Evolutionary conservation across 306 rosid species (phyloP), one percentile per base, ranked within the genome.

Genomic region (Begonia masoniana): DNA sequence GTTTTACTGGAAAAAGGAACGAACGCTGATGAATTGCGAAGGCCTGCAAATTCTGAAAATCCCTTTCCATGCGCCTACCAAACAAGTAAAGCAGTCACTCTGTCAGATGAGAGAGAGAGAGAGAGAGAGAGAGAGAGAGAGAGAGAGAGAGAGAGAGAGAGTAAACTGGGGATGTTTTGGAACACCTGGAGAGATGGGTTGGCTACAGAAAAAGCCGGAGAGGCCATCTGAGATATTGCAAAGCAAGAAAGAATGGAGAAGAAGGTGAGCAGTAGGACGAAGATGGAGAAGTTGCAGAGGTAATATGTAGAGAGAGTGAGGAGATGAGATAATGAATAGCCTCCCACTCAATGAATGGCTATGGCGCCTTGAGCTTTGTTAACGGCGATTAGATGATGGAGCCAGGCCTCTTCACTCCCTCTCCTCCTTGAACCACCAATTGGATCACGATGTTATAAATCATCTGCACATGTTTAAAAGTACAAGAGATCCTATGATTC

Each of bases 201-300:
- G 95, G 95, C 93, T 71, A 79, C 88, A 15, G 94, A 85, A 13
- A 89, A 68, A 71, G 87, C 73, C 71, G 95, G 94, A 79, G 97
- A 76, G 65, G 97, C 95, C 97, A 89, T 89, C 35, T 59, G 15
- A 43, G 1, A 1, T 21, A 21, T 21, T 1, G 24, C 24, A 2
- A 21, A 21, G 24, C 4, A 21, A 21, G 3, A 21, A 21, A 2
- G 24, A 21, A 21, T 43, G 58, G 21, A 12, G 59, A 55, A 14
- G 15, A 12, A 41, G 51, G 12, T 15, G 12, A 15, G 24, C 8
- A 43, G 13, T 9, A 12, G 3, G 47, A 54, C 36, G 7, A 45
- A 19, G 62, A 55, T 43, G 41, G 10, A 41, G 58, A 53, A 43
- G 46, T 26, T 62, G 8, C 80, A 82, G 60, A 68, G 80, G 65